Evolutionary conservation across 441 rosid genomes (phyloP).

Genomic region (Manihot esculenta): DNA sequence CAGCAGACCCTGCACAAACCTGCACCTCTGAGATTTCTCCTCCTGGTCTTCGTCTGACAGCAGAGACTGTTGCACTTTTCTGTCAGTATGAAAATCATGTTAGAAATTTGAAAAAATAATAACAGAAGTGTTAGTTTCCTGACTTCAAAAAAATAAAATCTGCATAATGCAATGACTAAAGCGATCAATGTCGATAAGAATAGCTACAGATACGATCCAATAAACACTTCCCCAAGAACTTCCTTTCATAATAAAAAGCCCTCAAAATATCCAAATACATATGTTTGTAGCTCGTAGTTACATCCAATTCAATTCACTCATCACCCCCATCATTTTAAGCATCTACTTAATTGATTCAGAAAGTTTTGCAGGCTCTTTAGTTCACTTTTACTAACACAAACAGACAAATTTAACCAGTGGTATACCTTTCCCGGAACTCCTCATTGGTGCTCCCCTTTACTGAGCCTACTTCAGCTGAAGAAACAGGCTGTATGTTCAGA

Average conservation of each 20-base stretch:
- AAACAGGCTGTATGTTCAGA: constrained; percentile 31
- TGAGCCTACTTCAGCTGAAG: constrained; percentile 32
- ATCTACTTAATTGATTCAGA: neutral
- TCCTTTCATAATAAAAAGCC: too few species aligned
- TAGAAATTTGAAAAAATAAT: neutral
- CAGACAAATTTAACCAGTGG: neutral
- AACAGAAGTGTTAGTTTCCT: too few species aligned
- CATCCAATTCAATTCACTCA: neutral
- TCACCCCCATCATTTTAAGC: neutral
- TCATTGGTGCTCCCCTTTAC: constrained; percentile 33
- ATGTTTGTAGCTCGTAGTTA: too few species aligned
- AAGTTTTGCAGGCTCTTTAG: neutral
- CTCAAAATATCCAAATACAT: too few species aligned
- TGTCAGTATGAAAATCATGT: constrained; percentile 16
- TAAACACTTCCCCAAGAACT: too few species aligned
- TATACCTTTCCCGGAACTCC: constrained; percentile 44
- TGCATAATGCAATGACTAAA: neutral
- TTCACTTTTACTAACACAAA: neutral
- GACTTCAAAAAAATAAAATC: too few species aligned
- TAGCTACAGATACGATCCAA: too few species aligned
- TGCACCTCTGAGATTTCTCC: constrained; percentile 55
- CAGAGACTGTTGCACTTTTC: constrained; percentile 35
- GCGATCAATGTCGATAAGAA: neutral
- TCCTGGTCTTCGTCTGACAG: constrained; percentile 56
- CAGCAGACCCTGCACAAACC: constrained; percentile 59